Base-by-base conservation (phyloP, 2,329 filamentous ascomycete species). In the Aureobasidium mangrovei region DNA sequence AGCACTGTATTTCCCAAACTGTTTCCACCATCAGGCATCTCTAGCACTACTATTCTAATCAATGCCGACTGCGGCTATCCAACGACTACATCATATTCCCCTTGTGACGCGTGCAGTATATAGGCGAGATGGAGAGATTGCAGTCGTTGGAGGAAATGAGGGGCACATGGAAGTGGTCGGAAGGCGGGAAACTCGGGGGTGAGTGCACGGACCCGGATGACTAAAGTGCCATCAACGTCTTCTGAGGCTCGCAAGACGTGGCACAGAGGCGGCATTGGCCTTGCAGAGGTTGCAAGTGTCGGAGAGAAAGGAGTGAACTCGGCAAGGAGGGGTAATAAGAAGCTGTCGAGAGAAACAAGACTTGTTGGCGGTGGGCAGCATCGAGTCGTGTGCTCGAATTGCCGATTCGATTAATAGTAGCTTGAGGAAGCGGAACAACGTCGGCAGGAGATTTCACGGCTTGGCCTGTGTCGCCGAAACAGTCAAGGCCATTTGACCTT, bases 211-310 rank as follows among this genome's bases (percentile, higher is more conserved):
- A 51, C 47, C 7, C 18, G 18, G 47, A 39, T 51, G 47, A 51
- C 47, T 51, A 51, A 51, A 49, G 46, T 49, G 46, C 46, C 28
- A 49, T 49, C 46, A 40, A 49, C 46, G 46, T 49, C 46, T 39
- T 49, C 18, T 40, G 26, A 40, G 46, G 46, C 35, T 39, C 27
- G 24, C 10, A 32, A 24, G 2, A 12, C 26, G 31, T 3, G 36
- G 39, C 24, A 27, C 46, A 49, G 27, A 47, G 26, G 31, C 12
- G 36, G 35, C 26, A 31, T 48, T 24, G 8, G 8, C 12, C 7
- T 28, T 12, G 18, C n/a, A 35, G 8, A 4, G 5, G 2, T n/a
- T 31, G 12, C 31, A 28, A 10, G 10, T 35, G 1, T 35, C 9
- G 45, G 29, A 38, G 12, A 2, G 18, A 29, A 3, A 28, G 31